phyloP scores from a whole-genome alignment of 345 rosid genomes.

The Dipteronia dyeriana region DNA sequence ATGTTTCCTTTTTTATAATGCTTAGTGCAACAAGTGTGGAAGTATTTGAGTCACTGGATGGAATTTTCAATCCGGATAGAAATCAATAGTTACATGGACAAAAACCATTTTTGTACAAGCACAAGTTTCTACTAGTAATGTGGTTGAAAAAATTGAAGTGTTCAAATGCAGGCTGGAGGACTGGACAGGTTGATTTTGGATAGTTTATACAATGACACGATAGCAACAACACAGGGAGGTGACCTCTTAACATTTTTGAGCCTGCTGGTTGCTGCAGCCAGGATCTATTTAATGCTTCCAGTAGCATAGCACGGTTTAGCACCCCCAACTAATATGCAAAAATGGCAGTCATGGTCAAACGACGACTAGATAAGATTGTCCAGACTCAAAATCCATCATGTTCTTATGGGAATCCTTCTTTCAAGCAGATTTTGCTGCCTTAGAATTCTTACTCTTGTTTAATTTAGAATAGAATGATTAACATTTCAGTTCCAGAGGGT shows the following conservation, averaged over 20 bases:
- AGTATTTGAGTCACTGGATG: no score
- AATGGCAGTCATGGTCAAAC: conserved; percentile 6
- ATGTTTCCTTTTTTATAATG: no score
- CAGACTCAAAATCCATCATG: background rate
- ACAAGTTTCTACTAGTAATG: no score
- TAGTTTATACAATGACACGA: conserved; percentile 28
- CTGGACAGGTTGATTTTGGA: conserved; percentile 31
- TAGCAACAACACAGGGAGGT: conserved; percentile 5
- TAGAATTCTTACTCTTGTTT: background rate
- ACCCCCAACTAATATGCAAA: background rate
- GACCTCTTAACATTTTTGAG: conserved; percentile 18
- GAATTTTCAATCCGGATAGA: no score
- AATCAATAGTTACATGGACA: no score
- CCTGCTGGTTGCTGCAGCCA: background rate
- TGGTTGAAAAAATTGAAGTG: background rate
- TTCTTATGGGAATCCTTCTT: conserved; percentile 21
- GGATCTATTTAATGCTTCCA: conserved; percentile 14
- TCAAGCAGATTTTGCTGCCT: conserved; percentile 1
- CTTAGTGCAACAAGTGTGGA: no score
- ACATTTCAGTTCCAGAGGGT: background rate
- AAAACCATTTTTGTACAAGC: no score
- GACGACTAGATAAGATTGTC: background rate
- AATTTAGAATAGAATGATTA: conserved; percentile 1
- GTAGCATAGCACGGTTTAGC: background rate
- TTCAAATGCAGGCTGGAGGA: conserved; percentile 32